Evolutionary conservation across 2,329 filamentous ascomycete genomes (phyloP).

Genomic region (Exophiala phaeomuriformis): DNA sequence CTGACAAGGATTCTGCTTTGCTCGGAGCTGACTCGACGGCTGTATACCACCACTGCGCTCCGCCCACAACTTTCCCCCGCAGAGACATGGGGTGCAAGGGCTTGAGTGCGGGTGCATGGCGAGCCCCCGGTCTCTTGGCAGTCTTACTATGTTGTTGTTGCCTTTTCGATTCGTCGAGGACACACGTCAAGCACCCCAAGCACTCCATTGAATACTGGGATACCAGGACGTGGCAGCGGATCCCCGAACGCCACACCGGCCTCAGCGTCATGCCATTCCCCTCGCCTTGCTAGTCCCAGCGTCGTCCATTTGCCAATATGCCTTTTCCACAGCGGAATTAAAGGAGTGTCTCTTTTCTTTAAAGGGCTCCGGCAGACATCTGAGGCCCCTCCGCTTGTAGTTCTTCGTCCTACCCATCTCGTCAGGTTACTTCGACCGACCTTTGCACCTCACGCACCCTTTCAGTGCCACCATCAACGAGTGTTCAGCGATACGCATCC

Average conservation of each 20-base stretch:
- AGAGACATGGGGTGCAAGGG: background rate
- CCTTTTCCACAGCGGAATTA: background rate
- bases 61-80: background rate
- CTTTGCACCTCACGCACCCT: too few relatives aligned
- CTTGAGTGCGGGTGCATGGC: background rate
- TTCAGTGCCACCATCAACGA: background rate
- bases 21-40: background rate
- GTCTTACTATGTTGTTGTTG: background rate
- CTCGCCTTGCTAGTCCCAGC: background rate
- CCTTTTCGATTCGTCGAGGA: constrained; percentile 5
- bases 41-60: background rate
- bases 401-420: too few relatives aligned
- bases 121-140: background rate
- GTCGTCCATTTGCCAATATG: background rate
- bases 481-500: background rate
- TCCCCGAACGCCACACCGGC: constrained; percentile 2
- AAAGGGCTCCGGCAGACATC: too few relatives aligned
- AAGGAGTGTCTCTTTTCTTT: background rate
- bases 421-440: too few relatives aligned
- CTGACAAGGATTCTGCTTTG: background rate
- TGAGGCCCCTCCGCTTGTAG: too few relatives aligned
- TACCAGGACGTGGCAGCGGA: constrained; percentile 3
- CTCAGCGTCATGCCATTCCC: constrained; percentile 8
- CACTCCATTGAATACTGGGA: constrained; percentile 6
- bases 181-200: constrained; percentile 9